Conservation (phyloP, 108 stramenopile genomes). For the Nitzschia palea region DNA sequence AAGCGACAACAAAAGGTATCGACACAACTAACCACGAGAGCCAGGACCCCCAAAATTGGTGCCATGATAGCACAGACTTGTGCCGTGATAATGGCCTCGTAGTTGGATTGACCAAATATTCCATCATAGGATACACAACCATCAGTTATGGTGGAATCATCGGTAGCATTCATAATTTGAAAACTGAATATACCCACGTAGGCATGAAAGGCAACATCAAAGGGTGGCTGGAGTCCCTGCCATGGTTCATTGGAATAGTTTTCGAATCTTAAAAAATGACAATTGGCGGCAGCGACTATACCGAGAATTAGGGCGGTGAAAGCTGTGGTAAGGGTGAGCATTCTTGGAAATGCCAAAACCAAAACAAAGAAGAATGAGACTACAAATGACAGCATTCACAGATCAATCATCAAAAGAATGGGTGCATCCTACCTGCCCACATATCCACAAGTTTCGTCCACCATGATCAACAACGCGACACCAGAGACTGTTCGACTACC, state of each 20-base stretch:
- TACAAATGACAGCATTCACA: neutral
- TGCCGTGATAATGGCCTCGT: slow-evolving; percentile 7
- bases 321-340: slow-evolving; percentile 4
- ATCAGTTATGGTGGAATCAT: neutral
- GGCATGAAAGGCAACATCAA: slow-evolving; percentile 2
- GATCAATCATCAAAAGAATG: neutral
- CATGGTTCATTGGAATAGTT: slow-evolving; percentile 1
- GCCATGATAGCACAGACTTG: slow-evolving; percentile 30
- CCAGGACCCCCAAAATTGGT: slow-evolving; percentile 21
- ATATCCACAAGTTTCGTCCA: slow-evolving; percentile 7
- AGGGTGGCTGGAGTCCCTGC: slow-evolving; percentile 8
- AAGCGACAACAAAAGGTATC: slow-evolving; percentile 22
- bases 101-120: neutral
- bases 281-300: slow-evolving; percentile 6
- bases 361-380: neutral
- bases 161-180: neutral
- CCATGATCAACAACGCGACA: slow-evolving; percentile 1
- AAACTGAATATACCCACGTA: slow-evolving; percentile 35
- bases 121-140: slow-evolving; percentile 19
- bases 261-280: slow-evolving; percentile 16
- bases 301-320: slow-evolving; percentile 13
- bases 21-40: slow-evolving; percentile 3
- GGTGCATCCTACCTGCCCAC: slow-evolving; percentile 10
- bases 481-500: too few species aligned
- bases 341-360: too few species aligned